Evolutionary conservation across 371 early-diverging fungal genomes (phyloP), one percentile per base, ranked within the genome.

Genomic region (Mortierella sp.): DNA sequence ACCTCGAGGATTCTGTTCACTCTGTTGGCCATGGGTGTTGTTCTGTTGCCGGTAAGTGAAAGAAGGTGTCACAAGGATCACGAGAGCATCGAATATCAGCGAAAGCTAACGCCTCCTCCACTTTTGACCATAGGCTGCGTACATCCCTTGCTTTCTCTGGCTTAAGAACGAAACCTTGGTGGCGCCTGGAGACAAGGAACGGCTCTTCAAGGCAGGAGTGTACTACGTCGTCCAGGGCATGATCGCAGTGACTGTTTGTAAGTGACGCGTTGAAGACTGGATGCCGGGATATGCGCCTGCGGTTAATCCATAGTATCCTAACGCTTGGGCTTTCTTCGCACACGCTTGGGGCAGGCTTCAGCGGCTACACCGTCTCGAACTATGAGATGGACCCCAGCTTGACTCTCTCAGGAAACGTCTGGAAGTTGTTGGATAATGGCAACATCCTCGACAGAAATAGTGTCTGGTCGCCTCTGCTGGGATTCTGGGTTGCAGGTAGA

Each of bases 401-500:
- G 9, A 54, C 5, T 6, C 41, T 52, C 5, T 0, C 48, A 16
- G 40, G 57, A 12, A 66, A 72, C 55, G 43, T 72, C n/a, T 48
- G 45, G 45, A 27, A 28, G 13, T 43, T 72, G 31, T 45, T 72
- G 21, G 72, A 72, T 39, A 34, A 53, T 6, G 72, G 72, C 12
- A 24, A 72, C 31, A 50, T 72, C 49, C 37, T 72, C 41, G 52
- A 43, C 49, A 48, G 72, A 21, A 49, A 72, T 13, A 72, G 72
- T 59, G 57, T 54, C 25, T 72, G 72, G 72, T 66, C 66, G 14
- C 72, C 72, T 24, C 51, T 72, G 28, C 62, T 72, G 12, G 72
- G 72, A 12, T 72, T 72, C 62, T 66, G 65, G 60, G 66, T 72
- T 5, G 72, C 72, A 66, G 72, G 72, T 72, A 66, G 45, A n/a